Percentiles rank a stretch among this genome's conserved stretches.
phyloP scores from a whole-genome alignment of 768 basidiomycete species.

The Ramaria sp. region DNA sequence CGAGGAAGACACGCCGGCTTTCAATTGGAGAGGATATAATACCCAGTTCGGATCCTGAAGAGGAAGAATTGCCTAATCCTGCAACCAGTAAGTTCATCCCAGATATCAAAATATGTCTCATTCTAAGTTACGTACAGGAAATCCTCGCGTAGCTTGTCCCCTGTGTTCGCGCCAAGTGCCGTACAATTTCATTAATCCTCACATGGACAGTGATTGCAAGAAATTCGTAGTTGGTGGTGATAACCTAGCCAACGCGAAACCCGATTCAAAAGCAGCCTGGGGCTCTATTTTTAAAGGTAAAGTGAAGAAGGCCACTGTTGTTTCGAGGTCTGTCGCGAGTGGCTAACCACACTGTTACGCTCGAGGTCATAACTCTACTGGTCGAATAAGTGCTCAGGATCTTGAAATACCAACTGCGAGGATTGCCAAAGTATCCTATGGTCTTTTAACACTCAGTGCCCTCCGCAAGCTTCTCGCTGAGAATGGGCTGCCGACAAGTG shows the following conservation, averaged over 20 bases:
- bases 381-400: background rate
- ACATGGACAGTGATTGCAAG: constrained; percentile 56
- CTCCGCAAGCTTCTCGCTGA: constrained; percentile 45
- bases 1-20: background rate
- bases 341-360: background rate
- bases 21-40: constrained; percentile 13
- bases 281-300: constrained; percentile 22
- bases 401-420: constrained; percentile 7
- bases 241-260: constrained; percentile 12
- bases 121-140: constrained; percentile 15
- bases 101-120: background rate
- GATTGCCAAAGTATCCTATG: constrained; percentile 47
- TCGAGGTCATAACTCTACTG: background rate
- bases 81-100: constrained; percentile 6
- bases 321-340: background rate
- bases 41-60: constrained; percentile 22
- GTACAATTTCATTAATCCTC: constrained; percentile 42
- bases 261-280: constrained; percentile 28
- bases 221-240: constrained; percentile 16
- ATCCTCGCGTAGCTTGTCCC: constrained; percentile 41
- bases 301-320: constrained; percentile 16
- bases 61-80: constrained; percentile 16
- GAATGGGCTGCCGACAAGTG: constrained; percentile 37
- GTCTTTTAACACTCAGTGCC: constrained; percentile 48
- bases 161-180: constrained; percentile 40